Evolutionary conservation across 2,329 filamentous ascomycete species (phyloP).

Genomic region (Alternaria infectoria): DNA sequence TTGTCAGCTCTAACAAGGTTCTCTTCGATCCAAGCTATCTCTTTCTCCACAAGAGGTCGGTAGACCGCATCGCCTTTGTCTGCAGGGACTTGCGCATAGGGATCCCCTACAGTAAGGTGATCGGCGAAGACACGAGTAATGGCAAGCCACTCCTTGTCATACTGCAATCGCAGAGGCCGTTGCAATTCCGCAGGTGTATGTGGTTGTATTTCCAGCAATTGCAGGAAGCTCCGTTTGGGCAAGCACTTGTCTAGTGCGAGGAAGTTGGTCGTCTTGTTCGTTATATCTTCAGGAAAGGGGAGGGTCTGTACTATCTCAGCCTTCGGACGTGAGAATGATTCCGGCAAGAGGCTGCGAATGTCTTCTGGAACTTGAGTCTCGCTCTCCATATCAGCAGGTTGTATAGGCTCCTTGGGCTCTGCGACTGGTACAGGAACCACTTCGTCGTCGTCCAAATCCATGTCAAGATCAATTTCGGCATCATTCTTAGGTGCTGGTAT

Average conservation of each 20-base stretch:
- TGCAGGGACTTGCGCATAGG: conserved; percentile 58
- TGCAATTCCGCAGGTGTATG: conserved; percentile 31
- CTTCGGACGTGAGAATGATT: conserved; percentile 65
- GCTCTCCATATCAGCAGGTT: not conserved
- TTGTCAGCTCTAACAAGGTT: conserved; percentile 69
- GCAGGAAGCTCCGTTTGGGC: conserved; percentile 78
- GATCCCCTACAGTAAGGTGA: conserved; percentile 64
- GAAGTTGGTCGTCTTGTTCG: conserved; percentile 81
- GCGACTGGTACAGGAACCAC: not conserved
- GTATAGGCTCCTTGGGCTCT: conserved; percentile 13
- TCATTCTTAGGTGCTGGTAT: conserved; percentile 34
- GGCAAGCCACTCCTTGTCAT: conserved; percentile 94
- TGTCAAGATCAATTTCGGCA: conserved; percentile 50
- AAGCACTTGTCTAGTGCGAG: conserved; percentile 92
- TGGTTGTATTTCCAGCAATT: conserved; percentile 66
- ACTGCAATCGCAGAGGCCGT: conserved; percentile 69
- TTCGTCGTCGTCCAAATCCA: conserved; percentile 50
- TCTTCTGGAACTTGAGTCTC: conserved; percentile 62
- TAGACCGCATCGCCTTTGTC: conserved; percentile 76
- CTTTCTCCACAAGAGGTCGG: conserved; percentile 68
- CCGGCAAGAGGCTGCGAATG: conserved; percentile 75
- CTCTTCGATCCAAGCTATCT: conserved; percentile 80
- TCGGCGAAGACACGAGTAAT: conserved; percentile 83
- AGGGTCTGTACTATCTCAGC: conserved; percentile 35
- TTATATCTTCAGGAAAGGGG: conserved; percentile 73